These are phyloP conservation scores for Cyberlindnera xishuangbannaensis DNA, from an alignment of 805 yeast genomes.

Conservation along the genomic window DNA sequence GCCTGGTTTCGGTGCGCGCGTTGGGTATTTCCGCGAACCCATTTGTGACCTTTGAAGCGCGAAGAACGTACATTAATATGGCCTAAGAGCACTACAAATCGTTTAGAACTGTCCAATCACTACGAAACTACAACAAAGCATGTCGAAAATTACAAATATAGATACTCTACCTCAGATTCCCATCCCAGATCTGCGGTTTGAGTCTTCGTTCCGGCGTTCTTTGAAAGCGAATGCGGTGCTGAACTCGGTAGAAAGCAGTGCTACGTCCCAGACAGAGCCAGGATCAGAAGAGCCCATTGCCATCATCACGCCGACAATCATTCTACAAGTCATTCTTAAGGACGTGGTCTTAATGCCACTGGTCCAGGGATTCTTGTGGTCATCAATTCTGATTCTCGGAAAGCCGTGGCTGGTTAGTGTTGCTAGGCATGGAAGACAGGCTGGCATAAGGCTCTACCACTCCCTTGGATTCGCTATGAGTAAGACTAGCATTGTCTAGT, in stretches of 20 bases:
- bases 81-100: no score
- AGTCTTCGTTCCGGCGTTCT: constrained; percentile 48
- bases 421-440: constrained; percentile 22
- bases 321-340: constrained; percentile 41
- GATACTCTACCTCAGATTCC: constrained; percentile 21
- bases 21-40: no score
- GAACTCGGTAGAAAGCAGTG: no score
- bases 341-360: constrained; percentile 51
- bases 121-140: no score
- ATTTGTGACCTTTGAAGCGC: no score
- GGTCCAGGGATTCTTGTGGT: constrained; percentile 45
- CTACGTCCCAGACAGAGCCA: not conserved
- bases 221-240: constrained; percentile 17
- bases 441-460: constrained; percentile 18
- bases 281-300: constrained; percentile 4
- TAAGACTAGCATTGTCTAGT: not conserved
- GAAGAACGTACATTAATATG: no score
- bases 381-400: constrained; percentile 33
- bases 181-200: constrained; percentile 63
- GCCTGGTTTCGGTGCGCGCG: no score
- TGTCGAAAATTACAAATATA: no score
- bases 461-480: constrained; percentile 9
- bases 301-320: constrained; percentile 38
- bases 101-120: no score
- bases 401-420: constrained; percentile 30